Conservation (phyloP, 352 stramenopile genomes). For the Pythium phragmiticola region DNA sequence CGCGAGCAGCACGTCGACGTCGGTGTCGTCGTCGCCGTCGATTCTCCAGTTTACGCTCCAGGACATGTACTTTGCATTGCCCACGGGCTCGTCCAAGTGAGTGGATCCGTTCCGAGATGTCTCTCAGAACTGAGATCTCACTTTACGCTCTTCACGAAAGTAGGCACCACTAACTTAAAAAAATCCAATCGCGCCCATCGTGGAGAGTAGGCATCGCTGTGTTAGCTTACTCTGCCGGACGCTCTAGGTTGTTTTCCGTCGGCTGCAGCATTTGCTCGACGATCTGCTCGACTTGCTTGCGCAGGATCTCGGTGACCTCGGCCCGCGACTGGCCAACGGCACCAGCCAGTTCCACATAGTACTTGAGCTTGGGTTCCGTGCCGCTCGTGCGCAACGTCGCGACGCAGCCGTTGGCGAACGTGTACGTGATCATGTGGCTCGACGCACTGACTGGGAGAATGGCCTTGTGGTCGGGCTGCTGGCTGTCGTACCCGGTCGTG, state of each 20-base stretch:
- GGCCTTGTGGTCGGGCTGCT: slow-evolving; percentile 85
- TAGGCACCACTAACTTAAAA: slow-evolving; percentile 18
- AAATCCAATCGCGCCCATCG: slow-evolving; percentile 2
- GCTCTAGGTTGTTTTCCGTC: slow-evolving; percentile 72
- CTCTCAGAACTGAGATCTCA: background rate
- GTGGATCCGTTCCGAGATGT: background rate
- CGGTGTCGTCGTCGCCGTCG: slow-evolving; percentile 31
- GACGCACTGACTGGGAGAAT: slow-evolving; percentile 91
- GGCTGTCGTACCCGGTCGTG: slow-evolving; percentile 86
- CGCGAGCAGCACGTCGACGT: slow-evolving; percentile 25
- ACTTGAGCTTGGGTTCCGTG: slow-evolving; percentile 99
- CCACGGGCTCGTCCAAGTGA: slow-evolving; percentile 27
- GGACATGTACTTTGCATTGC: slow-evolving; percentile 74
- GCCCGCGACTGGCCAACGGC: slow-evolving; percentile 59
- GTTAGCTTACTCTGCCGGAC: slow-evolving; percentile 34
- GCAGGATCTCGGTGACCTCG: slow-evolving; percentile 54
- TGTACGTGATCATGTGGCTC: slow-evolving; percentile 97
- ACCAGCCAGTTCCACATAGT: slow-evolving; percentile 95
- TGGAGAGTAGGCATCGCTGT: background rate
- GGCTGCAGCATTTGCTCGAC: slow-evolving; percentile 84
- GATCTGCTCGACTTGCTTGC: slow-evolving; percentile 70
- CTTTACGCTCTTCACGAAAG: background rate
- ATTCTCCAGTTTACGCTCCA: slow-evolving; percentile 78
- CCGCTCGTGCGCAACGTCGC: slow-evolving; percentile 96
- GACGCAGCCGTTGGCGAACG: slow-evolving; percentile 95